phyloP scores from a whole-genome alignment of 164 flowering plant genomes.

The Chimonanthus praecox region DNA sequence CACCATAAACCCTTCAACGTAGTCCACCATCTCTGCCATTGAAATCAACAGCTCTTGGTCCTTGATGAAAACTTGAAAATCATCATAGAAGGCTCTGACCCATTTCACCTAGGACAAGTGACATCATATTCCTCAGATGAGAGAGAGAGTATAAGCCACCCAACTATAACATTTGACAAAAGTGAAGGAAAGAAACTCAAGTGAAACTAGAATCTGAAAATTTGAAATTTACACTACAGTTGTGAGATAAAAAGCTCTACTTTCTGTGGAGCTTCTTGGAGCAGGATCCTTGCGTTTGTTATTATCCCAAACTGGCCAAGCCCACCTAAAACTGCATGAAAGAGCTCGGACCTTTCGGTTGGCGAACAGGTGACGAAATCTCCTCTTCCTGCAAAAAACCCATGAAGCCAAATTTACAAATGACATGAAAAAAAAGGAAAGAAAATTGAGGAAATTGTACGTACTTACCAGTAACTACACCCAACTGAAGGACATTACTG shows the following conservation, averaged over 20 bases:
- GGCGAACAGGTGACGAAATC: constrained; percentile 38
- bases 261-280: constrained; percentile 32
- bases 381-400: constrained; percentile 25
- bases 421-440: constrained; percentile 1
- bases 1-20: constrained; percentile 32
- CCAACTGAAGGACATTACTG: constrained; percentile 34
- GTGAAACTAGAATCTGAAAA: no score
- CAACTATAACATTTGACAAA: background rate
- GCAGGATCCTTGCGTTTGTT: constrained; percentile 36
- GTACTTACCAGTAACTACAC: constrained; percentile 40
- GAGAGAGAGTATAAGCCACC: background rate
- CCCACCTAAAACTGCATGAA: constrained; percentile 42
- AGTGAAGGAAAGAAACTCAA: background rate
- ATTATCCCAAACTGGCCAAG: constrained; percentile 54
- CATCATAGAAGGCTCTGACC: constrained; percentile 34
- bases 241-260: constrained; percentile 12
- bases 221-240: background rate
- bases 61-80: constrained; percentile 23
- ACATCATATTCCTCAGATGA: constrained; percentile 1
- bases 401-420: background rate
- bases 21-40: constrained; percentile 27
- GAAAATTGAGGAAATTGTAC: background rate
- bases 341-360: constrained; percentile 27
- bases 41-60: constrained; percentile 27
- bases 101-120: constrained; percentile 25